Conservation (phyloP, 148 eudicot species). For the Rhododendron mucronatum region DNA sequence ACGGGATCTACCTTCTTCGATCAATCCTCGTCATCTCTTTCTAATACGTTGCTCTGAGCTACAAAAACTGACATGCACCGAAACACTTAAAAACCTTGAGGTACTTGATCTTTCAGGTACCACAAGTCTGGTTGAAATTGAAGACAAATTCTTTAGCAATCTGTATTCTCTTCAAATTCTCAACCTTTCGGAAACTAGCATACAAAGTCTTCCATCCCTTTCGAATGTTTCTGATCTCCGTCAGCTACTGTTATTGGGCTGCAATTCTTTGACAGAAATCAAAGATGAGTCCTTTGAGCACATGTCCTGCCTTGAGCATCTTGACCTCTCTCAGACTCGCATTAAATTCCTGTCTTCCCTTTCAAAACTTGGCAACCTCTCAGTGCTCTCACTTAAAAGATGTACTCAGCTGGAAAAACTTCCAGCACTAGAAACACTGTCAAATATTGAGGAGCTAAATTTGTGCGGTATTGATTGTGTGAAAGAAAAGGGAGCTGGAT, state of each 20-base stretch:
- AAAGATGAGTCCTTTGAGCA: slow-evolving; percentile 17
- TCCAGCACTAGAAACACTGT: slow-evolving; percentile 6
- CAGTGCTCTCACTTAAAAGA: slow-evolving; percentile 16
- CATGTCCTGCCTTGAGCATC: slow-evolving; percentile 22
- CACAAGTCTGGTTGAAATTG: too few relatives aligned
- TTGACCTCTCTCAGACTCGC: slow-evolving; percentile 25
- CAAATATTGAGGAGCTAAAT: slow-evolving; percentile 27
- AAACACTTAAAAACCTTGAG: too few relatives aligned
- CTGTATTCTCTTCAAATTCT: too few relatives aligned
- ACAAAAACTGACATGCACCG: too few relatives aligned
- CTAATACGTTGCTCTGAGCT: slow-evolving; percentile 3
- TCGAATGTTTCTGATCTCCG: not conserved
- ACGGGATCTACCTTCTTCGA: slow-evolving; percentile 13
- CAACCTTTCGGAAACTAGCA: not conserved
- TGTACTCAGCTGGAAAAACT: slow-evolving; percentile 6
- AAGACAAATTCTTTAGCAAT: too few relatives aligned
- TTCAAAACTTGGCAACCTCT: slow-evolving; percentile 19
- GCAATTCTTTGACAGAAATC: slow-evolving; percentile 15
- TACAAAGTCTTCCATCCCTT: not conserved
- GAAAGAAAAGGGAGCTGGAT: not conserved
- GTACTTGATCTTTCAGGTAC: too few relatives aligned
- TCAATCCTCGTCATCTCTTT: slow-evolving; percentile 15
- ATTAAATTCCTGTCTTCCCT: slow-evolving; percentile 16
- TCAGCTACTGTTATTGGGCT: not conserved
- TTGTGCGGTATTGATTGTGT: slow-evolving; percentile 11